Evolutionary conservation across 2,329 filamentous ascomycete genomes (phyloP), one percentile per base, ranked within the genome.

Genomic region (Purpureocillium takamizusanense): DNA sequence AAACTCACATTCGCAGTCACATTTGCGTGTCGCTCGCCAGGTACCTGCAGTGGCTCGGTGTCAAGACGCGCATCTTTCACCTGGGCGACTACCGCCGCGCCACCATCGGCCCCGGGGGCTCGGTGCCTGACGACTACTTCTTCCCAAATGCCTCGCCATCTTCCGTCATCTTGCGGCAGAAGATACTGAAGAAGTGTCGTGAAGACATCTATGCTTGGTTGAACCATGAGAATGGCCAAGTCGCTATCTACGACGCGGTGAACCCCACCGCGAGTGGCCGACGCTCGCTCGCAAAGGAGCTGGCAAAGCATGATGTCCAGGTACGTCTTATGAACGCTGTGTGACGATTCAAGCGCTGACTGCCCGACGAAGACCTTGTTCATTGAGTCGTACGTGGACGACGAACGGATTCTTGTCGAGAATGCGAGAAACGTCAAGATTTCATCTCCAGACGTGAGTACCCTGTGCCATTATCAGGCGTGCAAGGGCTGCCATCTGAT

Each of bases 341-440:
- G 25, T 18, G 18, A 10, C 17, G 31, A 18, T 15, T 7, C 9
- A 14, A 14, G n/a, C 33, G n/a, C 17, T 32, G 17, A 37, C 28
- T 8, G 21, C 10, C 14, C 14, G n/a, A 21, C 10, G 7, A 53
- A 95, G 78, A 97, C 92, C 0, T 72, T 98, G 10, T 98, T 97
- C 63, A 90, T 98, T 38, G 92, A 98, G 62, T 97, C 89, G 1
- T 89, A 81, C 56, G 95, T 95, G 47, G 86, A 94, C 40, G 89
- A 98, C 53, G 84, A 94, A 53, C 79, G 80, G 34, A 95, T 98
- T 42, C 84, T 98, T 29, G 85, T 90, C 51, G 92, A 98, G 59
- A 98, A 98, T 57, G 92, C 95, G 36, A 82, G 90, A 41, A 92
- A 87, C 47, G 92, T 98, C 55, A 98, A 98, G 63, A 98, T 98